These are phyloP conservation scores for Blastobotrys buckinghamii DNA, from an alignment of 1,139 yeast species.

Conservation along the genomic window DNA sequence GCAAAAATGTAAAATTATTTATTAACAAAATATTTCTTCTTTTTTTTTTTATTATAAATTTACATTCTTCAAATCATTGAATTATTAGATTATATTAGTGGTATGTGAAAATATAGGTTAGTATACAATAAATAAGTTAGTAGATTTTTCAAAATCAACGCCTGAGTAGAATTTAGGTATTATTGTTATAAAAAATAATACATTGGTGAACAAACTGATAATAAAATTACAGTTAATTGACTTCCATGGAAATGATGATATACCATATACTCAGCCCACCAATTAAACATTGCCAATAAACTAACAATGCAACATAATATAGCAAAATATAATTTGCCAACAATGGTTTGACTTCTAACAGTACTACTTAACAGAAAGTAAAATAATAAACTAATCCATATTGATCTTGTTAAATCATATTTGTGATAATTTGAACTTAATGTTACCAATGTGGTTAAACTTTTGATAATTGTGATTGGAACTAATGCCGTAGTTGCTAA, in stretches of 20 bases:
- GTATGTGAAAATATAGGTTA: no score
- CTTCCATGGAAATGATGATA: background rate
- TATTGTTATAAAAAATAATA: background rate
- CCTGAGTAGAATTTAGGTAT: no score
- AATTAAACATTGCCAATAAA: constrained; percentile 2
- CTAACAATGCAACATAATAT: background rate
- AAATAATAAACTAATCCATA: constrained; percentile 2
- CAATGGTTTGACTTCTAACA: background rate
- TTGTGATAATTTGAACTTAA: constrained; percentile 2
- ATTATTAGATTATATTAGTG: no score
- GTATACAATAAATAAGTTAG: no score
- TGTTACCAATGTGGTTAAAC: constrained; percentile 3
- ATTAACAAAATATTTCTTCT: no score
- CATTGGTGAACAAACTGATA: background rate
- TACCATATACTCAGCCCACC: constrained; percentile 8
- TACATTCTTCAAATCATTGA: no score
- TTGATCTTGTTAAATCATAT: constrained; percentile 1
- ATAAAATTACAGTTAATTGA: background rate
- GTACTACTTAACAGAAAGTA: background rate
- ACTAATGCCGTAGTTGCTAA: constrained; percentile 1
- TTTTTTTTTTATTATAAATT: no score
- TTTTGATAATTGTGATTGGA: background rate
- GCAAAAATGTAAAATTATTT: background rate
- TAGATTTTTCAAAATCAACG: no score
- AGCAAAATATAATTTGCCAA: constrained; percentile 1